Evolutionary conservation across 768 basidiomycete species (phyloP).

Genomic region (Infundibulicybe gibba): DNA sequence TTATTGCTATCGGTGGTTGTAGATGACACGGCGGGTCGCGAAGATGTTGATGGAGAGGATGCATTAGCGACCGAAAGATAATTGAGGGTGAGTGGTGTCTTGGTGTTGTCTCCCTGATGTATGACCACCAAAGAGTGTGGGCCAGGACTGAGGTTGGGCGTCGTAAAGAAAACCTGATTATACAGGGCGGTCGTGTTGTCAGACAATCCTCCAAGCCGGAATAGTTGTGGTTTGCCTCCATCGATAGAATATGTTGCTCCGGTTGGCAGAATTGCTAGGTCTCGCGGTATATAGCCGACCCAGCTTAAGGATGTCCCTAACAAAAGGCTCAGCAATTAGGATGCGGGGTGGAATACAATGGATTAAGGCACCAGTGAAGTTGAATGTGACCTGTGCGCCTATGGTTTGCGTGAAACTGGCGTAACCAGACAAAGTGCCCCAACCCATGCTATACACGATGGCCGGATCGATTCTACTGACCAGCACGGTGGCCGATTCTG

Average conservation of each 20-base stretch:
- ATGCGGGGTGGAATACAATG: not conserved
- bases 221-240: slow-evolving; percentile 6
- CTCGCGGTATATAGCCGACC: slow-evolving; percentile 18
- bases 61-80: slow-evolving; percentile 15
- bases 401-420: slow-evolving; percentile 14
- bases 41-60: slow-evolving; percentile 3
- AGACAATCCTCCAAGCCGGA: slow-evolving; percentile 13
- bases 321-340: not conserved
- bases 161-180: slow-evolving; percentile 18
- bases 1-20: not conserved
- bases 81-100: slow-evolving; percentile 18
- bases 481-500: slow-evolving; percentile 9
- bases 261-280: slow-evolving; percentile 15
- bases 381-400: slow-evolving; percentile 15
- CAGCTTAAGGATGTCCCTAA: slow-evolving; percentile 22
- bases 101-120: slow-evolving; percentile 11
- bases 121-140: slow-evolving; percentile 18
- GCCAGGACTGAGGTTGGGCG: slow-evolving; percentile 9
- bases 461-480: slow-evolving; percentile 12
- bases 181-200: slow-evolving; percentile 7
- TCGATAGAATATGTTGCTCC: slow-evolving; percentile 24
- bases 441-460: slow-evolving; percentile 14
- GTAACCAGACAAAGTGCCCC: slow-evolving; percentile 9
- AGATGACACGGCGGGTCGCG: slow-evolving; percentile 2
- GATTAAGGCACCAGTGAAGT: slow-evolving; percentile 18